Base-by-base conservation (phyloP, 1,284 basidiomycete genomes). In the Naganishia liquefaciens region DNA sequence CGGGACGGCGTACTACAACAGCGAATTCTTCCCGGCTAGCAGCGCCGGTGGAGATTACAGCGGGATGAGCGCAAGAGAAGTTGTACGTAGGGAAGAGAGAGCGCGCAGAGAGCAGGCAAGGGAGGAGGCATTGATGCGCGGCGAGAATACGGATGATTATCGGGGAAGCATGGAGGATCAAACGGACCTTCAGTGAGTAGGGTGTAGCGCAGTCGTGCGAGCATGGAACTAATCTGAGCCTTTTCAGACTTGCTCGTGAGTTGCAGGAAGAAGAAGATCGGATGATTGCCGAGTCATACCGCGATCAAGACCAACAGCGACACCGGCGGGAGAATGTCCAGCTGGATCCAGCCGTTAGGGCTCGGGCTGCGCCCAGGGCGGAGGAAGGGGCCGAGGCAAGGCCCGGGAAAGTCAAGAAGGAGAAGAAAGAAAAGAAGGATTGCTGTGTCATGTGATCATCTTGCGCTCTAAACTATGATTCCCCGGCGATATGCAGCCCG, bases 31-130 rank as follows among this genome's bases (percentile, higher is more conserved):
- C 40, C 80, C 75, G n/a, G 80, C 87, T 6, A 84, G 79, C 51
- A 88, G 90, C 0, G 84, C 83, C 0, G 90, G 89, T 0, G 90
- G 90, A 0, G 89, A 91, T 72, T 88, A 87, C 70, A 89, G 88
- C 0, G 89, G 88, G 2, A 81, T 86, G 66, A 85, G 86, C 0
- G 86, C 85, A 10, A 87, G 89, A 72, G 84, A 82, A 44, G 82
- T 66, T 17, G 67, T 54, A 5, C 39, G 42, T 37, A 23, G 43
- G 39, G 44, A 49, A 25, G 50, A 53, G 58, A 49, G 43, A 33
- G 46, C 49, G 52, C 39, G 42, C 37, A 50, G 51, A 58, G 49
- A 52, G n/a, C 52, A 50, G 25, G 50, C 39, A 17, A 42, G 50
- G 40, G 44, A 63, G 70, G 66, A 37, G 67, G 64, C n/a, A 70